phyloP scores from a whole-genome alignment of 805 yeast species.

The Candida coleopterorum region DNA sequence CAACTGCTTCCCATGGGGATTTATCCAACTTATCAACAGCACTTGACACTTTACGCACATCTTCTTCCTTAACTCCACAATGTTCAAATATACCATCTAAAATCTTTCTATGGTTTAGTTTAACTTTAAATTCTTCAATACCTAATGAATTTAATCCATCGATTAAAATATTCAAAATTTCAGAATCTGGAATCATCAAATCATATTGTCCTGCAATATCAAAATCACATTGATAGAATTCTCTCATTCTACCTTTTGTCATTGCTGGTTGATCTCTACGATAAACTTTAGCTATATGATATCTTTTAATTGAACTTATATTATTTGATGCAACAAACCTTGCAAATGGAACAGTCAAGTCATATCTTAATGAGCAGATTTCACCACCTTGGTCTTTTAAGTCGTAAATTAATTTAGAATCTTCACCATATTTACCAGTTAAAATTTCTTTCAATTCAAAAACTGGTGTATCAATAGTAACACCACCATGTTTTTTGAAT shows the following conservation, averaged over 20 bases:
- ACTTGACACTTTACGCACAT: slow-evolving; percentile 86
- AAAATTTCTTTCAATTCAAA: slow-evolving; percentile 93
- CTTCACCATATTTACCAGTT: slow-evolving; percentile 98
- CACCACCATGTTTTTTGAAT: slow-evolving; percentile 96
- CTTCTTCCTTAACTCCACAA: slow-evolving; percentile 92
- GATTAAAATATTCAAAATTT: slow-evolving; percentile 71
- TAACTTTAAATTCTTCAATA: slow-evolving; percentile 89
- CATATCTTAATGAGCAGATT: slow-evolving; percentile 89
- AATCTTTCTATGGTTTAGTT: slow-evolving; percentile 91
- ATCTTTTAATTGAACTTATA: slow-evolving; percentile 83
- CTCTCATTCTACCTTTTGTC: slow-evolving; percentile 99
- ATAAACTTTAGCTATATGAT: slow-evolving; percentile 96
- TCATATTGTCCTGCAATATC: slow-evolving; percentile 95
- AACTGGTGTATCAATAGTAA: slow-evolving; percentile 97
- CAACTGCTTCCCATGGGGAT: slow-evolving; percentile 91
- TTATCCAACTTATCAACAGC: slow-evolving; percentile 97
- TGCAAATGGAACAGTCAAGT: slow-evolving; percentile 97
- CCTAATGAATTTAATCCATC: slow-evolving; percentile 85
- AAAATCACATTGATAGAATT: slow-evolving; percentile 97
- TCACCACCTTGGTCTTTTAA: slow-evolving; percentile 99
- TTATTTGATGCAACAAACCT: slow-evolving; percentile 96
- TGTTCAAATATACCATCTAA: slow-evolving; percentile 93
- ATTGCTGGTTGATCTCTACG: slow-evolving; percentile 99
- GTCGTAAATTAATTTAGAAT: slow-evolving; percentile 91
- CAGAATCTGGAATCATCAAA: slow-evolving; percentile 95